A percentile compares a stretch with the other conserved stretches of the same genome.
phyloP scores from a whole-genome alignment of 495 filamentous ascomycete species.

The Aspergillus avenaceus region DNA sequence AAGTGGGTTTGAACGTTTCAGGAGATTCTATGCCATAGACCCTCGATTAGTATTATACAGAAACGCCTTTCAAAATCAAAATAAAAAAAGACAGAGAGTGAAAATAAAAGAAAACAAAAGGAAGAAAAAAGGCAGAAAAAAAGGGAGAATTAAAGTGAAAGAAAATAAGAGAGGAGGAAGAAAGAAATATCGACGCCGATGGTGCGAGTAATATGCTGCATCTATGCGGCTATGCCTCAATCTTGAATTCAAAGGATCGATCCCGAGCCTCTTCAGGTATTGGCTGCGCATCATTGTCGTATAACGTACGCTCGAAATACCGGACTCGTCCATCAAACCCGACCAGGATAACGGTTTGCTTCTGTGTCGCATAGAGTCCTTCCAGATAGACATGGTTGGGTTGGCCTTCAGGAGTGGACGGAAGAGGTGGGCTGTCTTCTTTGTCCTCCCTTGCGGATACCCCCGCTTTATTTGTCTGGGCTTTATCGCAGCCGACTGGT shows the following conservation, averaged over 20 bases:
- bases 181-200: too few species aligned
- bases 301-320: slow-evolving; percentile 70
- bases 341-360: slow-evolving; percentile 74
- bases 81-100: too few species aligned
- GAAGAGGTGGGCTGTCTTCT: background rate
- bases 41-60: too few species aligned
- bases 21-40: too few species aligned
- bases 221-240: slow-evolving; percentile 36
- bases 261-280: slow-evolving; percentile 46
- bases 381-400: slow-evolving; percentile 4
- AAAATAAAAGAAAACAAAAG: too few species aligned
- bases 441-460: background rate
- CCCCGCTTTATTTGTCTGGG: background rate
- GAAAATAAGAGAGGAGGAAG: too few species aligned
- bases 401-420: background rate
- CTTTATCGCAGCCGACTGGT: slow-evolving; percentile 41
- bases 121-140: too few species aligned
- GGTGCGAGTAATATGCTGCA: too few species aligned
- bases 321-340: slow-evolving; percentile 66
- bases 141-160: too few species aligned
- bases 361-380: slow-evolving; percentile 71
- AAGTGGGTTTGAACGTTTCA: too few species aligned
- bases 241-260: slow-evolving; percentile 57
- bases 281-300: slow-evolving; percentile 54
- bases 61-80: too few species aligned